A percentile compares a stretch with the other conserved stretches of the same genome.
Conservation (phyloP, 1,139 yeast genomes). For the Candida pseudocylindracea region DNA sequence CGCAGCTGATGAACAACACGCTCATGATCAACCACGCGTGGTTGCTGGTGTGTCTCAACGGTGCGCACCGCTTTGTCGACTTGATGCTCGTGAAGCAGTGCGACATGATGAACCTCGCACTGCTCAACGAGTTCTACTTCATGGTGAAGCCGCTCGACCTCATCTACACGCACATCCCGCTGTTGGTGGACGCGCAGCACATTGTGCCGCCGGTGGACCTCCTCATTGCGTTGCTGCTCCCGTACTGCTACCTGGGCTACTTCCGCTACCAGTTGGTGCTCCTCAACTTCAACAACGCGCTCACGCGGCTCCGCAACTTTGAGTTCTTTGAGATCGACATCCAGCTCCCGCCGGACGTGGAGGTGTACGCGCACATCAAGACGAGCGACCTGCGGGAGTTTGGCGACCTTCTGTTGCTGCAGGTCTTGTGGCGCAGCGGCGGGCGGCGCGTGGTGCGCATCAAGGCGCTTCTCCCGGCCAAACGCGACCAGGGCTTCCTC, state of each 20-base stretch:
- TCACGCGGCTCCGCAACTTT: constrained; percentile 47
- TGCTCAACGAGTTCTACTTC: constrained; percentile 41
- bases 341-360: constrained; percentile 47
- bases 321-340: constrained; percentile 68
- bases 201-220: constrained; percentile 70
- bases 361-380: constrained; percentile 29
- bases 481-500: constrained; percentile 44
- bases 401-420: constrained; percentile 39
- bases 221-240: constrained; percentile 56
- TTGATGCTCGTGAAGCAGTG: constrained; percentile 15
- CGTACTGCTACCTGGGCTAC: constrained; percentile 69
- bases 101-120: constrained; percentile 13
- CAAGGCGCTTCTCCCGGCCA: constrained; percentile 62
- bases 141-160: constrained; percentile 52
- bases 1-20: constrained; percentile 31
- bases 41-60: constrained; percentile 58
- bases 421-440: constrained; percentile 46
- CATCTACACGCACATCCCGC: constrained; percentile 74
- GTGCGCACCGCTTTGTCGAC: constrained; percentile 54
- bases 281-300: constrained; percentile 52
- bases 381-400: constrained; percentile 14
- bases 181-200: constrained; percentile 59
- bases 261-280: constrained; percentile 34
- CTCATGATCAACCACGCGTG: constrained; percentile 68
- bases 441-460: constrained; percentile 44